Evolutionary conservation across 1,284 basidiomycete genomes (phyloP).

Genomic region (Tilletia caries): DNA sequence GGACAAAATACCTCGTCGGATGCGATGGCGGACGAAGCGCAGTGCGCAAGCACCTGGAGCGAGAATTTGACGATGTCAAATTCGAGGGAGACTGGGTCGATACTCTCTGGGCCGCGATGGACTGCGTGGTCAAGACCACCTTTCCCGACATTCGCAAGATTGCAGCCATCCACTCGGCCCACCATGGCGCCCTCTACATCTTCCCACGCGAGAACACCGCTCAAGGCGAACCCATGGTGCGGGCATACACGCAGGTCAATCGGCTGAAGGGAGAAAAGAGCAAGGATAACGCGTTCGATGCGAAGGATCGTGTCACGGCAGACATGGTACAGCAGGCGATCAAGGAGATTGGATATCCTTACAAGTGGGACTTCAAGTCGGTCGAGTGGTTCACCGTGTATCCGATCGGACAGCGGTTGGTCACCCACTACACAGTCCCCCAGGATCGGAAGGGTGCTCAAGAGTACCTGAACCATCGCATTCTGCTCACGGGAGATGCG

Average conservation of each 20-base stretch:
- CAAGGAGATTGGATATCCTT: slow-evolving; percentile 55
- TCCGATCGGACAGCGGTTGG: slow-evolving; percentile 46
- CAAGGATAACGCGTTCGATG: slow-evolving; percentile 37
- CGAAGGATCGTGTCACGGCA: slow-evolving; percentile 49
- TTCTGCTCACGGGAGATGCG: slow-evolving; percentile 56
- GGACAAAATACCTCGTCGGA: slow-evolving; percentile 55
- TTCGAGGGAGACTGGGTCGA: slow-evolving; percentile 48
- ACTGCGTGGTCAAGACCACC: slow-evolving; percentile 49
- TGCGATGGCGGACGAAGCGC: slow-evolving; percentile 54
- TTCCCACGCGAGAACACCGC: slow-evolving; percentile 54
- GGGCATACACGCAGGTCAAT: slow-evolving; percentile 53
- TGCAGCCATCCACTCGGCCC: slow-evolving; percentile 47
- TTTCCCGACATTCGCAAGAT: slow-evolving; percentile 50
- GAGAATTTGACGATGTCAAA: slow-evolving; percentile 26
- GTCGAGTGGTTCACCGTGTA: slow-evolving; percentile 56
- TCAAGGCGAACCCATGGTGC: slow-evolving; percentile 51
- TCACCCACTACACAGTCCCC: slow-evolving; percentile 40
- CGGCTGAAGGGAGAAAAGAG: slow-evolving; percentile 41
- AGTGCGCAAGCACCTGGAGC: slow-evolving; percentile 51
- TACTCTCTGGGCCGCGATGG: slow-evolving; percentile 48
- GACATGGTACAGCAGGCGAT: slow-evolving; percentile 54
- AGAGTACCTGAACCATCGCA: slow-evolving; percentile 41
- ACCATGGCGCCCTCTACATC: slow-evolving; percentile 52
- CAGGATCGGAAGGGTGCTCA: slow-evolving; percentile 22
- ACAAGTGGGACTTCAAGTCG: slow-evolving; percentile 54